Conservation (phyloP, 108 stramenopile species). For the Skeletonema marinoi region DNA sequence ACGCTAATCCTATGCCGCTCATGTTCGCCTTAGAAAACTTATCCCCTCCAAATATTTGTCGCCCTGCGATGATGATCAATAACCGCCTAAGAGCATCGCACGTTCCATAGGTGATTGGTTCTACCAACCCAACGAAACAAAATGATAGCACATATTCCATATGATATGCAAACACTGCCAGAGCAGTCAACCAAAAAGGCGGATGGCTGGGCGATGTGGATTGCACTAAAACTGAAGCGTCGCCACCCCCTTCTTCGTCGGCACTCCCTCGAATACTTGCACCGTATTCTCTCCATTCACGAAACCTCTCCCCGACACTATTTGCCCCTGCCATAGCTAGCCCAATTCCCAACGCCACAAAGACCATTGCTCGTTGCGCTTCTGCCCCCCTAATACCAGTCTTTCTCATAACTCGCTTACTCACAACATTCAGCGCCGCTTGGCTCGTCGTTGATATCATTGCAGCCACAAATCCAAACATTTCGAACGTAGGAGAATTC, state of each 20-base stretch:
- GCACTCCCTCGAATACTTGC: constrained; percentile 5
- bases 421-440: constrained; percentile 68
- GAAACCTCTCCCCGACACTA: constrained; percentile 26
- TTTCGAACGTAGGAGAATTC: constrained; percentile 76
- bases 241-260: neutral
- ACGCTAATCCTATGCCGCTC: constrained; percentile 58
- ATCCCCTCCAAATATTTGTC: constrained; percentile 65
- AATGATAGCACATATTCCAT: constrained; percentile 77
- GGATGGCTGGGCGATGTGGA: constrained; percentile 27
- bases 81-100: constrained; percentile 74
- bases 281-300: constrained; percentile 20
- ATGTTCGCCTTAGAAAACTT: constrained; percentile 63
- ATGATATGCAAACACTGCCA: constrained; percentile 71
- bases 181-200: constrained; percentile 56
- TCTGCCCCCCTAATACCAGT: constrained; percentile 57
- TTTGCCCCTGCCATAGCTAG: constrained; percentile 38
- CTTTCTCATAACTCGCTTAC: constrained; percentile 64
- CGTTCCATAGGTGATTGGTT: constrained; percentile 76
- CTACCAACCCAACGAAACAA: constrained; percentile 69
- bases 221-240: constrained; percentile 14
- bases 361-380: constrained; percentile 76
- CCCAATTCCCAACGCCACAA: constrained; percentile 64
- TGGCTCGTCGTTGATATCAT: constrained; percentile 68
- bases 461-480: constrained; percentile 67
- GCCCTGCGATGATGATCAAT: constrained; percentile 68